Conservation (phyloP, 176 grass and related monocot species). For the Otatea glauca region DNA sequence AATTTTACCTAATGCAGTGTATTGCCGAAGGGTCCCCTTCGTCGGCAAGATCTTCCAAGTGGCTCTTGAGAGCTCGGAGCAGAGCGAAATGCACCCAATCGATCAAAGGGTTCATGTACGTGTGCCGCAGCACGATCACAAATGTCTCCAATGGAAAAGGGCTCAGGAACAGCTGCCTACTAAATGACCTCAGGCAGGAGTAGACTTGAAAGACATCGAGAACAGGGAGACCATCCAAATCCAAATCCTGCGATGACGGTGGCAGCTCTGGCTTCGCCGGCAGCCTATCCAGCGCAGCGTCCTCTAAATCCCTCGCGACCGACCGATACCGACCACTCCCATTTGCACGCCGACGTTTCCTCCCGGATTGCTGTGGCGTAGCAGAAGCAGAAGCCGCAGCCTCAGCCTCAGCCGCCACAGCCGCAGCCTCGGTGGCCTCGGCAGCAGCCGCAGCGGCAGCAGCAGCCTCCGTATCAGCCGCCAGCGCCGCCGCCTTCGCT, state of each 20-base stretch:
- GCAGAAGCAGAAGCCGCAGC: not conserved
- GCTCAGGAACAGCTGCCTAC: constrained; percentile 74
- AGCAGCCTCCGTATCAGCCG: constrained; percentile 46
- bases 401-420: not conserved
- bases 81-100: constrained; percentile 91
- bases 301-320: constrained; percentile 46
- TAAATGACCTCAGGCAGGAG: constrained; percentile 83
- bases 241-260: constrained; percentile 62
- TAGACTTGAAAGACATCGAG: constrained; percentile 88
- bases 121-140: constrained; percentile 53
- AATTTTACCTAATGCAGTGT: constrained; percentile 79
- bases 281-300: constrained; percentile 30
- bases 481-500: constrained; percentile 51
- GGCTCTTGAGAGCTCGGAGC: constrained; percentile 72
- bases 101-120: constrained; percentile 67
- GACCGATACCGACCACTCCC: constrained; percentile 34
- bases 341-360: constrained; percentile 21
- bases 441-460: constrained; percentile 33
- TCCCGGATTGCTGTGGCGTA: constrained; percentile 36
- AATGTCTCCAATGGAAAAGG: constrained; percentile 78
- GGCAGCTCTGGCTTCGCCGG: constrained; percentile 68
- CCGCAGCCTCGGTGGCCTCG: constrained; percentile 43
- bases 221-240: constrained; percentile 71
- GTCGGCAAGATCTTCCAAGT: constrained; percentile 68
- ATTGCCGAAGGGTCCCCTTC: constrained; percentile 77